These are phyloP conservation scores for Anthracocystis panici-leucophaei DNA, from an alignment of 1,284 basidiomycete genomes.

Conservation along the genomic window DNA sequence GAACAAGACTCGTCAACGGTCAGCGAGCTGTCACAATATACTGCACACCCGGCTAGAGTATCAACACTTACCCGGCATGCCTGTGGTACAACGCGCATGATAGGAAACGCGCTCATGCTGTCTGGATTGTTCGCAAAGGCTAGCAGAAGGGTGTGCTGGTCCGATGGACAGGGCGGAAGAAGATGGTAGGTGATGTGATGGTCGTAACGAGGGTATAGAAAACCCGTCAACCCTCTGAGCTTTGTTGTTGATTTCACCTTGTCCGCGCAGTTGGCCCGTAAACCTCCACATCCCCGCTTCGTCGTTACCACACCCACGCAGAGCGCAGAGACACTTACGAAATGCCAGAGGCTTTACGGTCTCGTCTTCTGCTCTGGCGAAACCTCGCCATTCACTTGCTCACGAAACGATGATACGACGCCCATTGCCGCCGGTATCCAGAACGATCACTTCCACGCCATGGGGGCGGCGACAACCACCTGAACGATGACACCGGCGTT, in stretches of 20 bases:
- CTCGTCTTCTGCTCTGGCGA: no score
- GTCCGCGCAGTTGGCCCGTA: constrained; percentile 3
- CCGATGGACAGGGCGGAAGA: not conserved
- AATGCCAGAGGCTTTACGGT: no score
- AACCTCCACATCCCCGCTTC: constrained; percentile 6
- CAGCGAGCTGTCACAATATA: not conserved
- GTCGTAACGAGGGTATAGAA: no score
- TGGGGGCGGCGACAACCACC: no score
- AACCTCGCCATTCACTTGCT: no score
- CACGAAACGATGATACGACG: no score
- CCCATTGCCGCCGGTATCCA: no score
- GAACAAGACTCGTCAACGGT: not conserved
- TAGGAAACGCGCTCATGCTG: constrained; percentile 35
- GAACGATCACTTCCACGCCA: no score
- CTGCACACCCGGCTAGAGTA: not conserved
- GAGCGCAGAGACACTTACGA: no score
- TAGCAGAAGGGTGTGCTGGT: not conserved
- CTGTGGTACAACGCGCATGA: constrained; percentile 34
- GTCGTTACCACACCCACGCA: not conserved
- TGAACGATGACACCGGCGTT: no score
- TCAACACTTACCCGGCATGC: constrained; percentile 27
- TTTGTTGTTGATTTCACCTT: not conserved
- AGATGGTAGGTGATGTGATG: no score
- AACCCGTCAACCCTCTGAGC: not conserved
- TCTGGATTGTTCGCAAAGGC: no score